These are phyloP conservation scores for Acorus gramineus DNA, from an alignment of 106 monocot genomes.

Conservation along the genomic window DNA sequence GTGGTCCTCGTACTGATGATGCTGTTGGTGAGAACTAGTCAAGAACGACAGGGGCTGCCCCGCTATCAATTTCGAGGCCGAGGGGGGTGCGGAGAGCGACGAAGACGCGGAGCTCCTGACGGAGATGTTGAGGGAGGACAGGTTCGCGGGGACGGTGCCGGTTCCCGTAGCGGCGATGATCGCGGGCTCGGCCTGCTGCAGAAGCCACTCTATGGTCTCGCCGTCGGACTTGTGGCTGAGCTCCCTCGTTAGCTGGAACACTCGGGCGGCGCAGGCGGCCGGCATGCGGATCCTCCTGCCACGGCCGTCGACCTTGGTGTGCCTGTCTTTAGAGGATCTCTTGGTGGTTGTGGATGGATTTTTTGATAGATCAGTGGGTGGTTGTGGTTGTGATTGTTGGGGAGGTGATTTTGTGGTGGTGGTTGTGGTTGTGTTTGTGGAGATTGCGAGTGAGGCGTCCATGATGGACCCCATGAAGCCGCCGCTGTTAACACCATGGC, in stretches of 20 bases:
- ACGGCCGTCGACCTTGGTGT: constrained; percentile 82
- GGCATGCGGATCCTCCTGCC: constrained; percentile 88
- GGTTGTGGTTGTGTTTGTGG: constrained; percentile 3
- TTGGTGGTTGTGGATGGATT: constrained; percentile 17
- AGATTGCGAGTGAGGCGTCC: constrained; percentile 33
- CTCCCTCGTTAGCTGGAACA: constrained; percentile 84
- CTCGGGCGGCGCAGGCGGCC: constrained; percentile 67
- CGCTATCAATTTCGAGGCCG: too few species aligned
- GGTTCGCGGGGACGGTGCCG: constrained; percentile 79
- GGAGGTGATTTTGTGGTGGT: background rate
- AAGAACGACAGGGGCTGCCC: too few species aligned
- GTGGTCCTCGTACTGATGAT: too few species aligned
- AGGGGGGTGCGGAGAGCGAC: too few species aligned
- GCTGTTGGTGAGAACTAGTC: too few species aligned
- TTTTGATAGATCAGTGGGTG: constrained; percentile 18
- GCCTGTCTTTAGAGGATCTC: constrained; percentile 68
- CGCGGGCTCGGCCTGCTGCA: constrained; percentile 80
- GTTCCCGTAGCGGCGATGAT: constrained; percentile 83
- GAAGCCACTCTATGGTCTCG: constrained; percentile 87
- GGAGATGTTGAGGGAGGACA: constrained; percentile 72
- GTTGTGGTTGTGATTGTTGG: background rate
- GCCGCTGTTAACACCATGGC: background rate
- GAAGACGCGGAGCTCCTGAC: constrained; percentile 40
- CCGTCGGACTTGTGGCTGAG: constrained; percentile 85
- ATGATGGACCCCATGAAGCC: constrained; percentile 27